Percentiles rank a stretch among this genome's conserved stretches.
Evolutionary conservation across 2,329 filamentous ascomycete species (phyloP).

Genomic region (Neopestalotiopsis clavispora): DNA sequence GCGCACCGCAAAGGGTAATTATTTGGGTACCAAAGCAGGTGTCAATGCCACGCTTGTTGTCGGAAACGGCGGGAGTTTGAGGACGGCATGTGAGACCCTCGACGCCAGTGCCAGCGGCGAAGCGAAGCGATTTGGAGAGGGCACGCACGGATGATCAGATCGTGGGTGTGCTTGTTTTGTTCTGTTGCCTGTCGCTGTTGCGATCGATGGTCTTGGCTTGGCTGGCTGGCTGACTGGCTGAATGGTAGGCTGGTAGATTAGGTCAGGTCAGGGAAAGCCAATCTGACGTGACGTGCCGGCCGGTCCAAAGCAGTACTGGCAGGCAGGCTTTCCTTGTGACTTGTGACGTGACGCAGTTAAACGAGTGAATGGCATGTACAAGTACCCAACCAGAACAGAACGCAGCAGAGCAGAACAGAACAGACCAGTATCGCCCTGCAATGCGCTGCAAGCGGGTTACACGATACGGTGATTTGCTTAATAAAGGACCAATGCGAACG

Average conservation of each 20-base stretch:
- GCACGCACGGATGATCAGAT: not conserved
- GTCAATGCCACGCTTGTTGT: conserved; percentile 4
- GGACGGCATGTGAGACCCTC: conserved; percentile 7
- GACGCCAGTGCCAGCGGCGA: not conserved
- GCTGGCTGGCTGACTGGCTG: not conserved
- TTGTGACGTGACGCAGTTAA: not conserved
- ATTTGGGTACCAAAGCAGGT: not conserved
- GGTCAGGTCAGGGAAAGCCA: not conserved
- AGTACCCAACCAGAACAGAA: not conserved
- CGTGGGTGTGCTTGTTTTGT: not conserved
- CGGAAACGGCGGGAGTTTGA: conserved; percentile 13
- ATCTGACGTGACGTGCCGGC: not conserved
- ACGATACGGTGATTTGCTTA: not conserved
- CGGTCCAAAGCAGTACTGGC: not conserved
- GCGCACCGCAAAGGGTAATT: not conserved
- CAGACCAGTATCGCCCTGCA: not conserved
- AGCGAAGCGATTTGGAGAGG: not conserved
- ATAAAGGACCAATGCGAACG: conserved; percentile 13
- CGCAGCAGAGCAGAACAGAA: too few species aligned
- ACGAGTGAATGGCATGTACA: not conserved
- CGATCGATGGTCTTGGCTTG: not conserved
- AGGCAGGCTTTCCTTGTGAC: not conserved
- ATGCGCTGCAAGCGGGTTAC: not conserved
- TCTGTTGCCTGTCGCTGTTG: not conserved
- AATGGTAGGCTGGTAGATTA: not conserved